A percentile compares a stretch with the other conserved stretches of the same genome.
These are phyloP conservation scores for Huntiella bhutanensis DNA, from an alignment of 2,329 filamentous ascomycete species.

Conservation along the genomic window DNA sequence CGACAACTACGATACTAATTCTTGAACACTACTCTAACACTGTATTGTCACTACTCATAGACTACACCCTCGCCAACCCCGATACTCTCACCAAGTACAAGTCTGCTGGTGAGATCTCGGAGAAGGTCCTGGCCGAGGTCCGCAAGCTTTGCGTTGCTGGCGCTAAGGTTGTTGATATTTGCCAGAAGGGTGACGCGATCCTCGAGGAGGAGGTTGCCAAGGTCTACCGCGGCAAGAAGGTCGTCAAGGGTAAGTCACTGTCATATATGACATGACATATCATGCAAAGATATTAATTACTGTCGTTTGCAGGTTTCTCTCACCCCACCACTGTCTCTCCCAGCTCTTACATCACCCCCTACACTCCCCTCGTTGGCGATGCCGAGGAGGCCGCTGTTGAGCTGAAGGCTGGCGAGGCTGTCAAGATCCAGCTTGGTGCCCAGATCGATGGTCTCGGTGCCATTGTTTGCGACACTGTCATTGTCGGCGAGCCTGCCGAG, in stretches of 20 bases:
- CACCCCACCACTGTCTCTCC: slow-evolving; percentile 94
- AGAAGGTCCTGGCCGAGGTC: slow-evolving; percentile 85
- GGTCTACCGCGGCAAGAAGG: slow-evolving; percentile 98
- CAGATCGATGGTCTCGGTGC: slow-evolving; percentile 95
- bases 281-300: background rate
- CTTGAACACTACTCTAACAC: no score
- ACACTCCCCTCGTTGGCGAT: slow-evolving; percentile 80
- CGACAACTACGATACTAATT: background rate
- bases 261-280: no score
- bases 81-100: slow-evolving; percentile 99
- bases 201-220: slow-evolving; percentile 84
- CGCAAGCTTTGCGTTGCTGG: slow-evolving; percentile 56
- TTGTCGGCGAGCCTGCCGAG: slow-evolving; percentile 47
- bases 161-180: slow-evolving; percentile 83
- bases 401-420: slow-evolving; percentile 67
- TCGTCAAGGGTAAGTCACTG: slow-evolving; percentile 54
- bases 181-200: slow-evolving; percentile 87
- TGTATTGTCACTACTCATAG: slow-evolving; percentile 24
- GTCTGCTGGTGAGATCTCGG: slow-evolving; percentile 83
- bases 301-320: slow-evolving; percentile 44
- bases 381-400: slow-evolving; percentile 61
- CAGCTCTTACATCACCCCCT: slow-evolving; percentile 84
- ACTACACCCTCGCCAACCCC: slow-evolving; percentile 78
- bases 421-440: slow-evolving; percentile 98
- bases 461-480: slow-evolving; percentile 83